Conservation (phyloP, 2,329 filamentous ascomycete genomes). For the Dichotomopilus funicola region DNA sequence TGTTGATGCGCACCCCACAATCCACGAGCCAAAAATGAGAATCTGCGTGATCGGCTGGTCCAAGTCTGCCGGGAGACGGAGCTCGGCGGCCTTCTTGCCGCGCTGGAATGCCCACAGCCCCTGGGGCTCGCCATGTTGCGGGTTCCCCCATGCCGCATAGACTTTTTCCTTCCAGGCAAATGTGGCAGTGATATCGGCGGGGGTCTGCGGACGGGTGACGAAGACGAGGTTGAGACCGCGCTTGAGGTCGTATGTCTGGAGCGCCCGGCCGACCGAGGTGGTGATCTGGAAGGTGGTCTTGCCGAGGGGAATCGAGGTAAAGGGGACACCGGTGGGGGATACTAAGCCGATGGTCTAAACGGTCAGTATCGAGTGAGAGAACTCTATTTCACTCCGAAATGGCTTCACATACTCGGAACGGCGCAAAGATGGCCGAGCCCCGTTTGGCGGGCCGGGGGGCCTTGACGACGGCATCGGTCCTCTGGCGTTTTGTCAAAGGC, state of each 20-base stretch:
- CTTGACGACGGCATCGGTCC: constrained; percentile 42
- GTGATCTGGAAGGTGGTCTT: constrained; percentile 97
- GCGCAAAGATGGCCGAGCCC: constrained; percentile 81
- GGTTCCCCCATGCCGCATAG: constrained; percentile 81
- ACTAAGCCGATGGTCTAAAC: constrained; percentile 82
- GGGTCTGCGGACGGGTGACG: constrained; percentile 84
- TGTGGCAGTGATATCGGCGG: constrained; percentile 77
- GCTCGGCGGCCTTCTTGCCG: constrained; percentile 73
- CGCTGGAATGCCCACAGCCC: constrained; percentile 90
- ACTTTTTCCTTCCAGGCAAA: constrained; percentile 80
- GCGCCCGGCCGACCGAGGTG: constrained; percentile 79
- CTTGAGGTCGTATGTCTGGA: constrained; percentile 94
- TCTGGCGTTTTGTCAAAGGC: constrained; percentile 72
- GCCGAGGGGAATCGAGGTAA: constrained; percentile 80
- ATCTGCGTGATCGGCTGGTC: constrained; percentile 69
- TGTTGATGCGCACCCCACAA: constrained; percentile 69
- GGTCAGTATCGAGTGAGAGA: neutral
- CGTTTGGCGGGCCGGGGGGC: constrained; percentile 13
- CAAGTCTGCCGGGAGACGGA: constrained; percentile 60
- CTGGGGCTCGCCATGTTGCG: constrained; percentile 42
- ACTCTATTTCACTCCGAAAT: neutral
- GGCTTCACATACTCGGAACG: constrained; percentile 67
- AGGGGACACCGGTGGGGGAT: constrained; percentile 83
- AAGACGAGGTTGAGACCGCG: constrained; percentile 89
- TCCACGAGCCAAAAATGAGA: constrained; percentile 83